A percentile compares a stretch with the other conserved stretches of the same genome.
phyloP scores from a whole-genome alignment of 2,329 filamentous ascomycete genomes.

The Cladosporium cucumerinum region DNA sequence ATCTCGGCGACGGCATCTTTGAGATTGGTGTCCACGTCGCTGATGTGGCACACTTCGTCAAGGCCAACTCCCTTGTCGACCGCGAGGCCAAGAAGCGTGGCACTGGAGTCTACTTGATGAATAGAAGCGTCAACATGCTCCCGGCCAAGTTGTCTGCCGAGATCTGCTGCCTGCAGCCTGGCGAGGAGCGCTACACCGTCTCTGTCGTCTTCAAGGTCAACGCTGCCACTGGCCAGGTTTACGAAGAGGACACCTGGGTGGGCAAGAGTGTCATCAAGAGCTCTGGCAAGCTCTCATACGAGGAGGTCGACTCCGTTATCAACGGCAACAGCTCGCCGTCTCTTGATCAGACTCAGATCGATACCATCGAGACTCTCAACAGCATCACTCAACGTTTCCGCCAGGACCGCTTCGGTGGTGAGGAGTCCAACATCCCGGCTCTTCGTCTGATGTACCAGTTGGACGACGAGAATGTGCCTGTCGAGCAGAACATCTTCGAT shows the following conservation, averaged over 20 bases:
- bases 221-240: conserved; percentile 69
- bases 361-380: conserved; percentile 77
- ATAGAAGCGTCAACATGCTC: conserved; percentile 82
- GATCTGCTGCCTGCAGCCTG: conserved; percentile 80
- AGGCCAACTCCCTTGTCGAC: conserved; percentile 90
- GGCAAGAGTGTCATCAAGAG: conserved; percentile 94
- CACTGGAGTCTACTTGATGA: conserved; percentile 91
- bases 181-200: conserved; percentile 85
- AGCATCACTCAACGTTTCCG: conserved; percentile 85
- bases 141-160: conserved; percentile 81
- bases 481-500: conserved; percentile 94
- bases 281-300: conserved; percentile 76
- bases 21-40: conserved; percentile 95
- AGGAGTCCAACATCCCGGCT: conserved; percentile 76
- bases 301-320: conserved; percentile 80
- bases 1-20: conserved; percentile 75
- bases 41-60: conserved; percentile 95
- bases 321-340: conserved; percentile 50
- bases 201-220: conserved; percentile 93
- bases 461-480: conserved; percentile 96
- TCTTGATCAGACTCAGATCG: conserved; percentile 63
- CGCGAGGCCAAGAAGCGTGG: conserved; percentile 97
- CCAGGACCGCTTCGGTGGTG: conserved; percentile 72
- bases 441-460: conserved; percentile 88
- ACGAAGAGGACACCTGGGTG: conserved; percentile 87